Evolutionary conservation across 345 rosid genomes (phyloP), one percentile per base, ranked within the genome.

Genomic region (Stellera chamaejasme): DNA sequence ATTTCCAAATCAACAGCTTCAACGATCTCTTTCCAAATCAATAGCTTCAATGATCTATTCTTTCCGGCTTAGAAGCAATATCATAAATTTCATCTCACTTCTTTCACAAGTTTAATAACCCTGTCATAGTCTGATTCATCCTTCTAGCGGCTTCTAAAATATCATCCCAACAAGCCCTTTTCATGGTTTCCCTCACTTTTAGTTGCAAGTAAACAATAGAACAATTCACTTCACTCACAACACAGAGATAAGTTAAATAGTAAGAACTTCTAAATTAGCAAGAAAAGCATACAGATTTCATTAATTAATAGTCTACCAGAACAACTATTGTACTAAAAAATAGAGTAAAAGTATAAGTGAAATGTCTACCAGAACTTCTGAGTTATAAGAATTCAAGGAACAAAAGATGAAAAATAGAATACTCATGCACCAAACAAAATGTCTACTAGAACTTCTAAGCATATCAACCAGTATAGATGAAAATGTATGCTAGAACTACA

Each of bases 61-160:
- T 69, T 73, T 89, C 99, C 96, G 87, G 75, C 81, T 77, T 51
- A 72, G 99, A 94, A 62, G 86, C 89, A 79, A 89, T 83, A 66
- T 87, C 88, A 58, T 75, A 71, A 47, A 93, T 80, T 67, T 80
- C 99, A 63, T 93, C 99, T 82, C 62, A 87, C 94, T 74, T 93
- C 99, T 69, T 65, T 75, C 87, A 84, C 76, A 52, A 93, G 96
- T 58, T 82, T 74, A 63, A 84, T 54, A 56, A 84, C 77, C 55
- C 85, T 62, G 41, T 78, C 82, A 73, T 81, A 84, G 51, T 81
- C 72, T 42, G 91, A 86, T n/a, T 71, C 68, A 46, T 73, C 83
- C 59, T 63, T 74, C 74, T 78, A 19, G 89, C 53, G 5, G 99
- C 81, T 61, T 93, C 91, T 69, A 73, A 66, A 27, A 89, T 59